These are phyloP conservation scores for Saturnispora dispora DNA, from an alignment of 805 yeast genomes.

Conservation along the genomic window DNA sequence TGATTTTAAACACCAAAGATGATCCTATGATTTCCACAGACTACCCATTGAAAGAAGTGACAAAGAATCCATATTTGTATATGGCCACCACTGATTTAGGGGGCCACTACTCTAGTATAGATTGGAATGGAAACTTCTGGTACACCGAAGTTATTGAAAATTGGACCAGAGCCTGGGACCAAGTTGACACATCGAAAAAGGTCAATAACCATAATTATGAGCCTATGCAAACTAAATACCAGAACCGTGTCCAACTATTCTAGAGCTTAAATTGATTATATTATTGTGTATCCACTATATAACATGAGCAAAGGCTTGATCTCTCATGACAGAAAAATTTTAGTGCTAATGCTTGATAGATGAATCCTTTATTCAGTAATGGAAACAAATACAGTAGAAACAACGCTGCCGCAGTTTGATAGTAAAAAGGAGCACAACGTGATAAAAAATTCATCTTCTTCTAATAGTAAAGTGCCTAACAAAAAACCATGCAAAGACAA, in stretches of 20 bases:
- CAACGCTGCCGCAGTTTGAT: not conserved
- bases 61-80: slow-evolving; percentile 48
- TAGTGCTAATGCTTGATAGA: not conserved
- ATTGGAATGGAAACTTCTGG: slow-evolving; percentile 40
- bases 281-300: not conserved
- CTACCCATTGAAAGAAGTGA: slow-evolving; percentile 42
- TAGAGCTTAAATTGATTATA: not conserved
- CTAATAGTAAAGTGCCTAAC: not conserved
- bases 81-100: slow-evolving; percentile 55
- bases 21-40: slow-evolving; percentile 56
- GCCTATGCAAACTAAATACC: slow-evolving; percentile 15
- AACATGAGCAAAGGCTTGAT: not conserved
- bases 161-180: slow-evolving; percentile 32
- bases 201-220: slow-evolving; percentile 17
- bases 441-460: not conserved
- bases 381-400: not conserved
- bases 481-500: not conserved
- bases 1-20: slow-evolving; percentile 53
- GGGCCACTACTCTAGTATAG: slow-evolving; percentile 56
- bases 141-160: slow-evolving; percentile 34
- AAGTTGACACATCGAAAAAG: slow-evolving; percentile 10
- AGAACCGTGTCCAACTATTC: slow-evolving; percentile 7
- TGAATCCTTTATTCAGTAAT: not conserved
- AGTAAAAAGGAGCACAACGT: not conserved
- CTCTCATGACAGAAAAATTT: not conserved